These are phyloP conservation scores for Daldinia eschscholtzii DNA, from an alignment of 2,329 filamentous ascomycete genomes.

Conservation along the genomic window DNA sequence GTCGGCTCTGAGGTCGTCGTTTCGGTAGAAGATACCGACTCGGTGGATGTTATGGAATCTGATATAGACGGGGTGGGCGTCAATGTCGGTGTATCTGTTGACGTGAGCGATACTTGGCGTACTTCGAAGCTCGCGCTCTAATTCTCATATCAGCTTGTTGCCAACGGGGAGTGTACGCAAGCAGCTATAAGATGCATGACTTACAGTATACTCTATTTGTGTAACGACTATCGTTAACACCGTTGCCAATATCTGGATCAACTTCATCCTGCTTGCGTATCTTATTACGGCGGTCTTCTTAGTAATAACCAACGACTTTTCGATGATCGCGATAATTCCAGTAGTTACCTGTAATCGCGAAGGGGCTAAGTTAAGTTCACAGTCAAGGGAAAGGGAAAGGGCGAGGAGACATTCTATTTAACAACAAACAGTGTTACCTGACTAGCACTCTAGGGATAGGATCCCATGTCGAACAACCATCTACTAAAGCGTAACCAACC, in stretches of 20 bases:
- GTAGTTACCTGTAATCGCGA: not conserved
- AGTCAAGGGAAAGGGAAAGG: not conserved
- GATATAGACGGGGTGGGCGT: conserved; percentile 10
- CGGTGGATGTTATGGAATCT: conserved; percentile 2
- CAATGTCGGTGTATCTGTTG: conserved; percentile 19
- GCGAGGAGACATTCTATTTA: not conserved
- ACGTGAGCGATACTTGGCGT: conserved; percentile 23
- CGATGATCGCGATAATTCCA: not conserved
- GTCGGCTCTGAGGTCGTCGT: conserved; percentile 7
- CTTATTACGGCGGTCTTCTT: not conserved
- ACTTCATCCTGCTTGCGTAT: not conserved
- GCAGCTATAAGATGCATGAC: not conserved
- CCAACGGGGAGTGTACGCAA: not conserved
- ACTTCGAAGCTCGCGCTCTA: not conserved
- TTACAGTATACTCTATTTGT: not conserved
- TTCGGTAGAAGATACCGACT: not conserved
- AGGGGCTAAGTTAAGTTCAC: not conserved
- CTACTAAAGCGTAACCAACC: not conserved
- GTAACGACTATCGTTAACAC: not conserved
- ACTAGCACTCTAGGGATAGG: not conserved
- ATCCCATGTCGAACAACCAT: not conserved
- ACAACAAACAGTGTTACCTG: not conserved
- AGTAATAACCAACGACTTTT: not conserved
- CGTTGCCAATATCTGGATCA: not conserved
- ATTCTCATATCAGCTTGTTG: not conserved